Evolutionary conservation across 2,329 filamentous ascomycete genomes (phyloP).

Genomic region (Ophiostoma sp.): DNA sequence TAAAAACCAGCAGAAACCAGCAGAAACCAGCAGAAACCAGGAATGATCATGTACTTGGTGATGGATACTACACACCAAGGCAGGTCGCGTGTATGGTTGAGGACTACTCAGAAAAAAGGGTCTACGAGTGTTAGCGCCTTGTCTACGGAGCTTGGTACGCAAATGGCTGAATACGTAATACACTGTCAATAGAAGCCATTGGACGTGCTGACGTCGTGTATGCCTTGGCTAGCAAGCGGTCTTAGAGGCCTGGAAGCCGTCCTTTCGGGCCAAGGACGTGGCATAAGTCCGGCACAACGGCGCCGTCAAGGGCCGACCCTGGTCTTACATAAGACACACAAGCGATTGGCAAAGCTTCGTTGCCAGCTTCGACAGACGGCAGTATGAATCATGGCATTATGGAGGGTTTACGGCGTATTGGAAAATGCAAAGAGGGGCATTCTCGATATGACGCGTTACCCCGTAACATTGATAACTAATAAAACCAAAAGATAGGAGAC

Average conservation of each 20-base stretch:
- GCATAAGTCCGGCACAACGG: too few relatives aligned
- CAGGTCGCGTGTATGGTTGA: background rate
- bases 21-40: background rate
- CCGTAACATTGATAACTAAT: too few relatives aligned
- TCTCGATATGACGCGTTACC: too few relatives aligned
- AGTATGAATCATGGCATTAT: too few relatives aligned
- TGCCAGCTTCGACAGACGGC: too few relatives aligned
- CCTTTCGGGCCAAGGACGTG: too few relatives aligned
- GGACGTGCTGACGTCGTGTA: background rate
- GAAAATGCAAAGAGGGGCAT: too few relatives aligned
- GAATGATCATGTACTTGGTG: background rate
- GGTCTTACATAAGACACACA: background rate
- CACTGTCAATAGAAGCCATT: too few relatives aligned
- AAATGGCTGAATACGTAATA: background rate
- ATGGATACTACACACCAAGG: background rate
- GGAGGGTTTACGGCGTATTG: too few relatives aligned
- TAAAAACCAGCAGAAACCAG: background rate
- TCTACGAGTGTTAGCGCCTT: background rate
- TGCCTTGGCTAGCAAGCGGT: background rate
- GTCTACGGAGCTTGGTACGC: background rate
- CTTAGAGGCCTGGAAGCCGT: too few relatives aligned
- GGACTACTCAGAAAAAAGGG: background rate
- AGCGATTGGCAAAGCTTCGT: too few relatives aligned
- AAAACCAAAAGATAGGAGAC: too few relatives aligned
- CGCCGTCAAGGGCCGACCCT: background rate